A percentile compares a stretch with the other conserved stretches of the same genome.
These are phyloP conservation scores for Trichomonas tenax DNA, from an alignment of 208 protist genomes.

Conservation along the genomic window DNA sequence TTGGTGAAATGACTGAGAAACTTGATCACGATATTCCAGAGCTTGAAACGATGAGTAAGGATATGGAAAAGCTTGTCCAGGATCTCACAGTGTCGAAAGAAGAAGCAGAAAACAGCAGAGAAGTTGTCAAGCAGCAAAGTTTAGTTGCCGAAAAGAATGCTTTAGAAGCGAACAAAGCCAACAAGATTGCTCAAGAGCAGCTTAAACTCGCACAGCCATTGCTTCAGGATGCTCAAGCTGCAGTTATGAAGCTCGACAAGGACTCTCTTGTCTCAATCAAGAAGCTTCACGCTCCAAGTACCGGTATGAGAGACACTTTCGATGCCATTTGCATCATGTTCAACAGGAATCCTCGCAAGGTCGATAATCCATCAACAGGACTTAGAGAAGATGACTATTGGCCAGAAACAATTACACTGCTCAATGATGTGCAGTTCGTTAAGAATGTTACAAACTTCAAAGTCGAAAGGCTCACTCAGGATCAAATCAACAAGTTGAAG, in stretches of 20 bases:
- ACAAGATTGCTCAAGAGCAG: conserved; percentile 1
- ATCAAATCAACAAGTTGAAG: conserved; percentile 73
- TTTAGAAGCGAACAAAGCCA: neutral
- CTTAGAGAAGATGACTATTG: neutral
- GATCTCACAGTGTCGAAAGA: neutral
- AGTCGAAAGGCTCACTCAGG: conserved; percentile 79
- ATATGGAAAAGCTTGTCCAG: neutral
- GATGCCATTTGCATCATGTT: conserved; percentile 23
- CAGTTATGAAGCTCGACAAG: neutral
- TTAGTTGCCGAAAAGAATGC: neutral
- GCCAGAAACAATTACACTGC: conserved; percentile 15
- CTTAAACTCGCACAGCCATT: neutral
- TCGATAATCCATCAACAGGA: neutral
- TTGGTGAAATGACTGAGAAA: neutral
- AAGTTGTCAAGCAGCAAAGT: neutral
- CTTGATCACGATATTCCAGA: neutral
- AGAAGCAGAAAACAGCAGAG: neutral
- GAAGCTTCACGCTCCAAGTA: neutral
- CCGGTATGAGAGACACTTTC: neutral
- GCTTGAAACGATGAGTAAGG: neutral
- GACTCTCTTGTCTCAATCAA: neutral
- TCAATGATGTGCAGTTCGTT: conserved; percentile 82
- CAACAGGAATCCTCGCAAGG: neutral
- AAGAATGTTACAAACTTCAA: conserved; percentile 78
- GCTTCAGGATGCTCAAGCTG: neutral